Conservation (phyloP, 2,329 filamentous ascomycete species). For the Cryphonectria naterciae region DNA sequence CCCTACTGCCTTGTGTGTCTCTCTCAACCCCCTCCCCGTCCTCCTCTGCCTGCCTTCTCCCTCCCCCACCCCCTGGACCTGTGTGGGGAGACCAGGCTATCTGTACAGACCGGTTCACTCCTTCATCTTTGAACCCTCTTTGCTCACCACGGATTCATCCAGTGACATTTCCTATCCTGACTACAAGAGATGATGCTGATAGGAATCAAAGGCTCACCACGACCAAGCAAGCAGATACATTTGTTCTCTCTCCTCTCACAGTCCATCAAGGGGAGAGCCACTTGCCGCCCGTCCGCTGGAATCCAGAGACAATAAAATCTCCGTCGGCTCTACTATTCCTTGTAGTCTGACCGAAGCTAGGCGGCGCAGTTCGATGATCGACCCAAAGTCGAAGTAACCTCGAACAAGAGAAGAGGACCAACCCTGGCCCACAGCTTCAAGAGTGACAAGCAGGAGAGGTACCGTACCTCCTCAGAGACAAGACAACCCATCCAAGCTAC, state of each 20-base stretch:
- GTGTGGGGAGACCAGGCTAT: background rate
- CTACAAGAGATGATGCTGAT: background rate
- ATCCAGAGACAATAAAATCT: conserved; percentile 19
- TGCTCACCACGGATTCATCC: background rate
- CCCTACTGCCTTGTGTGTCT: background rate
- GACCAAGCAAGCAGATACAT: background rate
- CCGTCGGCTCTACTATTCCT: conserved; percentile 27
- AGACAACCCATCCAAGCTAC: background rate
- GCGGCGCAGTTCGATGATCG: conserved; percentile 29
- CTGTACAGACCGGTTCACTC: too few relatives aligned
- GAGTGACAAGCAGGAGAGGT: background rate
- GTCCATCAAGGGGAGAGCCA: background rate
- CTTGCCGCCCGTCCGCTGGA: conserved; percentile 8
- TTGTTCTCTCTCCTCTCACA: too few relatives aligned
- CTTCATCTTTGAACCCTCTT: background rate
- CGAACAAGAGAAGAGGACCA: background rate
- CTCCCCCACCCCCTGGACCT: too few relatives aligned
- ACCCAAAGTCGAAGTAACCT: conserved; percentile 19
- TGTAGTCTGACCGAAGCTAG: conserved; percentile 26
- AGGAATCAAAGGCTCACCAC: background rate
- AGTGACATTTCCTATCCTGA: background rate
- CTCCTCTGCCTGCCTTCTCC: background rate
- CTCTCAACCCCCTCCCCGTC: too few relatives aligned
- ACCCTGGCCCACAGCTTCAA: background rate
- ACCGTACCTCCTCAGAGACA: background rate